Evolutionary conservation across 1,284 basidiomycete species (phyloP).

Genomic region (Puccinia polysora): DNA sequence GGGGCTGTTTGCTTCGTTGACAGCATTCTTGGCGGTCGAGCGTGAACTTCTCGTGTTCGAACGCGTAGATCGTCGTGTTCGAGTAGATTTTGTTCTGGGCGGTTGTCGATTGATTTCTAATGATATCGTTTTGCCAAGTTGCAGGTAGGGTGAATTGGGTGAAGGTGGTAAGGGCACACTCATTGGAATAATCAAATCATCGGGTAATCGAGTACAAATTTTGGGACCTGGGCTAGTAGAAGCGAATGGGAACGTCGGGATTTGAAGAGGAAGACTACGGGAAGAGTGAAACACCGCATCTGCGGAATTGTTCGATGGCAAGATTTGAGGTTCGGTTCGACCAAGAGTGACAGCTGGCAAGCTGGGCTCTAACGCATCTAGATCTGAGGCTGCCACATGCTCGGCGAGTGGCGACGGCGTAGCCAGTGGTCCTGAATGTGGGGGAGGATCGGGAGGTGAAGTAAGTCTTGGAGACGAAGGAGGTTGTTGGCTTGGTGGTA

Average conservation of each 20-base stretch:
- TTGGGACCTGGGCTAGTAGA: constrained; percentile 22
- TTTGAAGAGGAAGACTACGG: background rate
- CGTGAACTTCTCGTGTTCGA: background rate
- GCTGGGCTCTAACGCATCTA: no score
- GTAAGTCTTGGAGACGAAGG: no score
- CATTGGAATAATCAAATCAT: constrained; percentile 40
- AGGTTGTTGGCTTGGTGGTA: no score
- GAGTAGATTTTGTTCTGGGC: background rate
- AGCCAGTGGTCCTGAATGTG: background rate
- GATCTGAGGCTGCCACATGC: no score
- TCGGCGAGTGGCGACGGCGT: no score
- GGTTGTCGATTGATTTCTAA: background rate
- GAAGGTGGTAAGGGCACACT: constrained; percentile 36
- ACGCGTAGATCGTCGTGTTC: constrained; percentile 8
- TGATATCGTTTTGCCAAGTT: no score
- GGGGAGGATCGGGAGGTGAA: background rate
- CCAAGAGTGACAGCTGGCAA: no score
- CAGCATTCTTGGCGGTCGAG: background rate
- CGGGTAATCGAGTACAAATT: constrained; percentile 26
- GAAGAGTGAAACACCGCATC: background rate
- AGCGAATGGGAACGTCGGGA: background rate
- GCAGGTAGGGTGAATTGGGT: constrained; percentile 22
- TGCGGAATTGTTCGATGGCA: constrained; percentile 10
- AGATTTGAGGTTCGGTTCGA: no score
- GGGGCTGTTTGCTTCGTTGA: background rate